phyloP scores from a whole-genome alignment of 2,329 filamentous ascomycete genomes.

The Rutstroemia sp. region DNA sequence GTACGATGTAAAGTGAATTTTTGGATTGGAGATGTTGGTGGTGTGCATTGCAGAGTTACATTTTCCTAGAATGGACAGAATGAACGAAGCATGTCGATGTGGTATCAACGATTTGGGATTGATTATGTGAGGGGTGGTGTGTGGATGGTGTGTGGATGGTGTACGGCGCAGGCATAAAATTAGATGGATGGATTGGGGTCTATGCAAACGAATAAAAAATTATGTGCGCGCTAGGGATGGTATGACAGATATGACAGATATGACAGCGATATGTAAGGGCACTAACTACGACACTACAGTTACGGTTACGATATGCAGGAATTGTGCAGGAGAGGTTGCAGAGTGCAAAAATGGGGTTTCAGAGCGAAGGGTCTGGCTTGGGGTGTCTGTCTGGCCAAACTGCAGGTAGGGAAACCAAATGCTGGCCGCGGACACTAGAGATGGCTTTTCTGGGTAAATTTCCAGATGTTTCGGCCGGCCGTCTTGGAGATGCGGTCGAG shows the following conservation, averaged over 20 bases:
- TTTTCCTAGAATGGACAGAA: neutral
- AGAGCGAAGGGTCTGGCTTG: neutral
- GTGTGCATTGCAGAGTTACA: conserved; percentile 5
- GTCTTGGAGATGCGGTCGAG: neutral
- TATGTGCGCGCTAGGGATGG: too few relatives aligned
- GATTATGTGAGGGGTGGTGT: conserved; percentile 5
- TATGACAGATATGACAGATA: neutral
- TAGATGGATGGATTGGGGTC: neutral
- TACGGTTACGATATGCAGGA: conserved; percentile 1
- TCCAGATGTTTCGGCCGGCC: neutral
- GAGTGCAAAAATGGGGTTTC: neutral
- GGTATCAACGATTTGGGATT: neutral
- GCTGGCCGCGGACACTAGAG: neutral
- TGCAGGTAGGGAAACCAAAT: too few relatives aligned
- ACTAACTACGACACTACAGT: neutral
- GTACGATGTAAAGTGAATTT: neutral
- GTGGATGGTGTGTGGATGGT: too few relatives aligned
- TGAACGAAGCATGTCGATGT: neutral
- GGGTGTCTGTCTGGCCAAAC: too few relatives aligned
- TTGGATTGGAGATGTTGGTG: neutral
- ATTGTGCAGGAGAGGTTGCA: conserved; percentile 2
- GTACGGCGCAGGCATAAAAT: neutral
- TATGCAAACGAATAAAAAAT: neutral
- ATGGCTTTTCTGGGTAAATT: neutral
- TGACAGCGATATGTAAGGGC: neutral